Evolutionary conservation across 2,329 filamentous ascomycete genomes (phyloP).

Genomic region (Diaporthe destruens): DNA sequence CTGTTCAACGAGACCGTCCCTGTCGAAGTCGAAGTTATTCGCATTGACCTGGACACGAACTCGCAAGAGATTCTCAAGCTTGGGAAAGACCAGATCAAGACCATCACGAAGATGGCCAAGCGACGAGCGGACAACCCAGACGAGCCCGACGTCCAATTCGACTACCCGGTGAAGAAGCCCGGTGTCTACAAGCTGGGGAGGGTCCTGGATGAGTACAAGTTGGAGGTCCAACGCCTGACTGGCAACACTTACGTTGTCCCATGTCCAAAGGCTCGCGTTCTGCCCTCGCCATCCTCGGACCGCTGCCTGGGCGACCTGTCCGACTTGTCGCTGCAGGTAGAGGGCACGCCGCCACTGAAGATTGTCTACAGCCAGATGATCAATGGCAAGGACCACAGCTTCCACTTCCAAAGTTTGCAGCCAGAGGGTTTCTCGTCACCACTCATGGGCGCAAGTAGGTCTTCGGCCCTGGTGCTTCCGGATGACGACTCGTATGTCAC

Average conservation of each 20-base stretch:
- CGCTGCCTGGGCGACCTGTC: constrained; percentile 92
- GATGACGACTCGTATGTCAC: constrained; percentile 74
- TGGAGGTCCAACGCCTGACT: constrained; percentile 84
- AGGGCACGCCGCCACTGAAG: constrained; percentile 90
- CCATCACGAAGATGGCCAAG: constrained; percentile 76
- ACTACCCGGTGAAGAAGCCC: constrained; percentile 83
- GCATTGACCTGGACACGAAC: constrained; percentile 85
- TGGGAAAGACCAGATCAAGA: constrained; percentile 78
- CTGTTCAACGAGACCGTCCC: constrained; percentile 95
- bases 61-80: constrained; percentile 85
- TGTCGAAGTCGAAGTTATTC: constrained; percentile 87
- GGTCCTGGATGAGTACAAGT: constrained; percentile 92
- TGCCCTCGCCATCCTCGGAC: constrained; percentile 70
- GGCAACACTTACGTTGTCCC: constrained; percentile 86
- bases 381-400: constrained; percentile 85
- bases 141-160: constrained; percentile 73
- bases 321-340: constrained; percentile 83
- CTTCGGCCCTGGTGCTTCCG: constrained; percentile 68
- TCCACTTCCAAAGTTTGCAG: constrained; percentile 93
- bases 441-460: constrained; percentile 71
- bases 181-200: constrained; percentile 88
- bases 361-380: constrained; percentile 92
- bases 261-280: constrained; percentile 85
- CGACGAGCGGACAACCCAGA: constrained; percentile 74
- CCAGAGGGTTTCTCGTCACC: constrained; percentile 88